Conservation (phyloP, 768 basidiomycete species). For the Tylopilus felleus region DNA sequence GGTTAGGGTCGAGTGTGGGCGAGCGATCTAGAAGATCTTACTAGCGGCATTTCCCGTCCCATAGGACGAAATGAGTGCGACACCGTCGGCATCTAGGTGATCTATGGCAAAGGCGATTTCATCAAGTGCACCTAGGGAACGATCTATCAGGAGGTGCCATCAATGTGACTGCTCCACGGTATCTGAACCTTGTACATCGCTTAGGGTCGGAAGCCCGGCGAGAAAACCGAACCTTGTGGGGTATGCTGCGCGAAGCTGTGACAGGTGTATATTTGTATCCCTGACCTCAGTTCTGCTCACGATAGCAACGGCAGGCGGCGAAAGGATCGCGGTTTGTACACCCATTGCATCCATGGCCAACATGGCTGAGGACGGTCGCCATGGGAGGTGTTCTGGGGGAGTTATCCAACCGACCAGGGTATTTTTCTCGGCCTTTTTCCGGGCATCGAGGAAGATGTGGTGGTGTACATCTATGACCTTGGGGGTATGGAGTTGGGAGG, state of each 20-base stretch:
- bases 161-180: background rate
- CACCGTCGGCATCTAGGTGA: conserved; percentile 57
- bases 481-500: background rate
- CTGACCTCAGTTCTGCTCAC: conserved; percentile 44
- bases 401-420: conserved; percentile 56
- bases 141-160: background rate
- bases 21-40: conserved; percentile 27
- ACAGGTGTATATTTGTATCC: conserved; percentile 45
- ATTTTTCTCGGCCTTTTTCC: conserved; percentile 47
- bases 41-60: conserved; percentile 54
- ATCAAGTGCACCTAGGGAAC: conserved; percentile 45
- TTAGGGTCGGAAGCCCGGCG: conserved; percentile 58
- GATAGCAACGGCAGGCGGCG: conserved; percentile 54
- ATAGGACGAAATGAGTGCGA: conserved; percentile 66
- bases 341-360: conserved; percentile 56
- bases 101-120: conserved; percentile 66
- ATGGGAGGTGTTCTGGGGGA: conserved; percentile 62
- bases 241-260: conserved; percentile 45
- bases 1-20: conserved; percentile 1
- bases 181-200: conserved; percentile 55
- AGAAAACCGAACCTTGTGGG: conserved; percentile 67
- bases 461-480: conserved; percentile 67
- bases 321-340: conserved; percentile 62
- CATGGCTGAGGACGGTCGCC: conserved; percentile 58
- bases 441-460: conserved; percentile 60